These are phyloP conservation scores for Plantago coronopus DNA, from an alignment of 305 asterid species.

Conservation along the genomic window DNA sequence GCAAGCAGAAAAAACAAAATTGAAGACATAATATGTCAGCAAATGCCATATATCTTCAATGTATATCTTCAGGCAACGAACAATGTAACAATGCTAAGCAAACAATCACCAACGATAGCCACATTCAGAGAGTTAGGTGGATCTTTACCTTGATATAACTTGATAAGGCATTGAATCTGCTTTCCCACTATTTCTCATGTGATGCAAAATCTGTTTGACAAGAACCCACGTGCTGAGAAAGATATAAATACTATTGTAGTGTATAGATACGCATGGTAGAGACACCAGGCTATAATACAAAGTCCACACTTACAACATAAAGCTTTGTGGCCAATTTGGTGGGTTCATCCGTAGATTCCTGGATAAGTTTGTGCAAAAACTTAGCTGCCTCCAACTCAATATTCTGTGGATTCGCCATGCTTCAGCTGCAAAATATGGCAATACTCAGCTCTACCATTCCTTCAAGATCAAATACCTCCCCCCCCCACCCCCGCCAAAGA, in stretches of 20 bases:
- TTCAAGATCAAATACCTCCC: slow-evolving; percentile 7
- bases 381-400: slow-evolving; percentile 99
- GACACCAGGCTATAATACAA: slow-evolving; percentile 14
- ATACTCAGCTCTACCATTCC: slow-evolving; percentile 1
- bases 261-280: slow-evolving; percentile 12
- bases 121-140: slow-evolving; percentile 16
- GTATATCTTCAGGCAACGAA: slow-evolving; percentile 19
- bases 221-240: slow-evolving; percentile 14
- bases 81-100: slow-evolving; percentile 17
- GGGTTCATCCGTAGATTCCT: slow-evolving; percentile 96
- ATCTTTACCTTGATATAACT: slow-evolving; percentile 83
- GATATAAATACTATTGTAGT: no score
- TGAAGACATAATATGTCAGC: neutral
- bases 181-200: slow-evolving; percentile 96
- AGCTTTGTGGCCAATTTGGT: slow-evolving; percentile 94
- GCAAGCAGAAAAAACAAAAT: slow-evolving; percentile 11
- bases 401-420: slow-evolving; percentile 76
- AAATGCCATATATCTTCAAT: neutral
- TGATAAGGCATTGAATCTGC: slow-evolving; percentile 97
- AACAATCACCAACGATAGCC: slow-evolving; percentile 22
- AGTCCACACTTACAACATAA: slow-evolving; percentile 59
- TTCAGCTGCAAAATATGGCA: slow-evolving; percentile 20
- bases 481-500: neutral
- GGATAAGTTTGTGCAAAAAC: slow-evolving; percentile 91
- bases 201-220: slow-evolving; percentile 77